phyloP scores from a whole-genome alignment of 768 basidiomycete species.

The Agaricus blazei region DNA sequence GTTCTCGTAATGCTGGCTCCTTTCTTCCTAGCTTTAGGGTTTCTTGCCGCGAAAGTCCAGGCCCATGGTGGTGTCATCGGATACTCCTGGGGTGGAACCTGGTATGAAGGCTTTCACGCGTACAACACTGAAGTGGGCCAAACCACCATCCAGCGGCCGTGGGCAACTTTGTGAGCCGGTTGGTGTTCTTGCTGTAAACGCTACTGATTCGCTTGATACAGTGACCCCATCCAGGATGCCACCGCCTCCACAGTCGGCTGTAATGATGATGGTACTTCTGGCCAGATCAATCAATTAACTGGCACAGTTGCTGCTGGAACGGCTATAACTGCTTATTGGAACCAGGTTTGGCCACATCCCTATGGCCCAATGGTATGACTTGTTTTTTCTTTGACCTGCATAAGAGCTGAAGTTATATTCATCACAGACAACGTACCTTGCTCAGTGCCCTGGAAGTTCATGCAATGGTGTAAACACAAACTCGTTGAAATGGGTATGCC shows the following conservation, averaged over 20 bases:
- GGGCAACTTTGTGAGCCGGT: constrained; percentile 34
- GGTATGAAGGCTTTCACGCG: constrained; percentile 37
- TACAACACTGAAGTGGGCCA: constrained; percentile 39
- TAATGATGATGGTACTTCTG: constrained; percentile 38
- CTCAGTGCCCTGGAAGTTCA: constrained; percentile 36
- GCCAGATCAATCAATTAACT: constrained; percentile 33
- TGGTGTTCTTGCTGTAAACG: background rate
- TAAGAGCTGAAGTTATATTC: background rate
- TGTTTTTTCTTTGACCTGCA: background rate
- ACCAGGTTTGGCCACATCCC: constrained; percentile 38
- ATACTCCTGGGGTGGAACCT: constrained; percentile 32
- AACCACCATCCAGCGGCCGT: constrained; percentile 37
- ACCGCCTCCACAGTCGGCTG: constrained; percentile 36
- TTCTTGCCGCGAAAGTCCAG: constrained; percentile 23
- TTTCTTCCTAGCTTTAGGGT: constrained; percentile 23
- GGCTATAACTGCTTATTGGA: constrained; percentile 40
- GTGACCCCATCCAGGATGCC: constrained; percentile 36
- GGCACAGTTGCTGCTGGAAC: constrained; percentile 38
- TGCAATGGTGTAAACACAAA: constrained; percentile 35
- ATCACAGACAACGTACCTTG: constrained; percentile 36
- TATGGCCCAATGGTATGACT: constrained; percentile 35
- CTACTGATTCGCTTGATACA: constrained; percentile 10
- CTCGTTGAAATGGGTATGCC: constrained; percentile 36
- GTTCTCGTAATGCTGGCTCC: constrained; percentile 21
- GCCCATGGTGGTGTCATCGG: constrained; percentile 42